A percentile compares a stretch with the other conserved stretches of the same genome.
Evolutionary conservation across 75 land plant genomes (phyloP).

Genomic region (Sequoia sempervirens): DNA sequence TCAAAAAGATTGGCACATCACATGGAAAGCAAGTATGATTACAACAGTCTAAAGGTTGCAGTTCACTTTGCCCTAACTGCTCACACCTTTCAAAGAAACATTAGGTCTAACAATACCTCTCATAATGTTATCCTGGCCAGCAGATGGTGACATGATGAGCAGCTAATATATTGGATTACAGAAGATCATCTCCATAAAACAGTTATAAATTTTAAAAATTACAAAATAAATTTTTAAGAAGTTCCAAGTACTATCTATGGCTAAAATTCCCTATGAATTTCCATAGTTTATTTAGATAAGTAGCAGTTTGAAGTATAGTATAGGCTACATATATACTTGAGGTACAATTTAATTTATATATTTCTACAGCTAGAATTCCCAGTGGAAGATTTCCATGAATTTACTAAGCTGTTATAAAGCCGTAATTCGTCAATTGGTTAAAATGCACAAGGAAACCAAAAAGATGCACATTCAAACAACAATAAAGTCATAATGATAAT

Average conservation of each 20-base stretch:
- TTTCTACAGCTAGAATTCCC: not conserved
- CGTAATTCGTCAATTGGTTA: not conserved
- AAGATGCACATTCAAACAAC: not conserved
- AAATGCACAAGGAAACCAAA: not conserved
- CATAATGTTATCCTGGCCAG: not conserved
- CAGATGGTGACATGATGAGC: not conserved
- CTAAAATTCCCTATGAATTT: too few relatives aligned
- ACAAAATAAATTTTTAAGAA: not conserved
- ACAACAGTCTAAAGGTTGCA: constrained; percentile 1
- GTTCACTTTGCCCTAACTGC: not conserved
- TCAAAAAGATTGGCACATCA: not conserved
- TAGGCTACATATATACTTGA: not conserved
- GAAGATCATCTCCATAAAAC: not conserved
- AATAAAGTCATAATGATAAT: not conserved
- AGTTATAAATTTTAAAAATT: not conserved
- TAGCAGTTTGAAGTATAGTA: not conserved
- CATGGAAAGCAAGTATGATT: not conserved
- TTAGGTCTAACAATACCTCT: not conserved
- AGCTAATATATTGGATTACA: not conserved
- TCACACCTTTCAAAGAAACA: not conserved
- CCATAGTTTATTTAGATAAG: not conserved
- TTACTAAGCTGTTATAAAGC: not conserved
- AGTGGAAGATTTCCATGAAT: not conserved
- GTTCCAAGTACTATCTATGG: not conserved
- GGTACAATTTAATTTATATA: not conserved